Conservation (phyloP, 2,329 filamentous ascomycete species). For the Penicillium expansum region DNA sequence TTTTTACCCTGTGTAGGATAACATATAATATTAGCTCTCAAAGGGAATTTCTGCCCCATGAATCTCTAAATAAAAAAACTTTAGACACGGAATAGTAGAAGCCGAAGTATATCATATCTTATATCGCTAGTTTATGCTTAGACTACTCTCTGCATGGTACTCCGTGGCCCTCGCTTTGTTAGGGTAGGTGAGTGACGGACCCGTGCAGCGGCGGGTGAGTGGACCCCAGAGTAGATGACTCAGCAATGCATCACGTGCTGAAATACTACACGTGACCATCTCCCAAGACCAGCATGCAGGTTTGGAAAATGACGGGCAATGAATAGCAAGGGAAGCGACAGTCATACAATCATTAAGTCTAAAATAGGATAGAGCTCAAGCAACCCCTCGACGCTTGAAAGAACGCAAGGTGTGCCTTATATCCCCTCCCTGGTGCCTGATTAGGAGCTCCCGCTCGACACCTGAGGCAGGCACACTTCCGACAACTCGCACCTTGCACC, state of each 20-base stretch:
- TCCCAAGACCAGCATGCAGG: not conserved
- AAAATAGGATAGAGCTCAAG: not conserved
- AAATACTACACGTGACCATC: not conserved
- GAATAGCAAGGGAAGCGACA: not conserved
- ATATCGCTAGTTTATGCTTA: not conserved
- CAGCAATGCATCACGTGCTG: not conserved
- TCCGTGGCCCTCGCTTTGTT: not conserved
- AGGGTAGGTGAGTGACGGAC: not conserved
- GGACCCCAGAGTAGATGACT: not conserved
- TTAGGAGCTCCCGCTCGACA: slow-evolving; percentile 19
- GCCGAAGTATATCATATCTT: not conserved
- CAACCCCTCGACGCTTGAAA: not conserved
- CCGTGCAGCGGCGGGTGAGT: not conserved
- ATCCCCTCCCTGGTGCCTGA: slow-evolving; percentile 5
- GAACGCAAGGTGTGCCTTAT: not conserved
- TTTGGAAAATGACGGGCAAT: not conserved
- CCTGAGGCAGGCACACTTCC: slow-evolving; percentile 25
- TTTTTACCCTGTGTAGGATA: not conserved
- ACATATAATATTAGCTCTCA: not conserved
- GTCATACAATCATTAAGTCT: not conserved
- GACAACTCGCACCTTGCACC: slow-evolving; percentile 25
- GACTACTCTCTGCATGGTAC: not conserved
- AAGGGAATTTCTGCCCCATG: no score
- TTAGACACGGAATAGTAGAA: not conserved
- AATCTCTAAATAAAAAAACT: not conserved